Percentiles rank a stretch among this genome's conserved stretches.
Evolutionary conservation across 768 basidiomycete species (phyloP).

Genomic region (Suillus subaureus): DNA sequence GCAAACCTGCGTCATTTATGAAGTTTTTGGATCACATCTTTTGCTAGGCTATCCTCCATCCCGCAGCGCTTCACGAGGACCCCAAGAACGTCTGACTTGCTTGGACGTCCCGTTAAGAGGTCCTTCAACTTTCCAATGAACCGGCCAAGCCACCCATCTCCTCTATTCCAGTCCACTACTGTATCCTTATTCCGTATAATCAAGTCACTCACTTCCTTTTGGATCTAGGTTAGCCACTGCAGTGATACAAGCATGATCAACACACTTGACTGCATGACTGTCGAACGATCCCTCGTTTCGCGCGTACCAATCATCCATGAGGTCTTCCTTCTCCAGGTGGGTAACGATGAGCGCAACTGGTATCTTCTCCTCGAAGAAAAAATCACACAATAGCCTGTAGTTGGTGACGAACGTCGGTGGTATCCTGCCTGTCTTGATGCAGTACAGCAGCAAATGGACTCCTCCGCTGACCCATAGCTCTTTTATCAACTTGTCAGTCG

Average conservation of each 20-base stretch:
- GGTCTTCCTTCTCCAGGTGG: conserved; percentile 28
- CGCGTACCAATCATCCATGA: conserved; percentile 27
- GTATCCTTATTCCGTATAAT: background rate
- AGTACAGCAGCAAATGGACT: conserved; percentile 31
- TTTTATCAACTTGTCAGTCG: conserved; percentile 31
- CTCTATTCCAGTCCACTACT: conserved; percentile 2
- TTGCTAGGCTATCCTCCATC: too few species aligned
- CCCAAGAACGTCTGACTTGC: too few species aligned
- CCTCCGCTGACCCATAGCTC: conserved; percentile 28
- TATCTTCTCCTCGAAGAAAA: conserved; percentile 38
- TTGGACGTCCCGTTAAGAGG: background rate
- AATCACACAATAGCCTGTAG: conserved; percentile 38
- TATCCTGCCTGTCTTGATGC: conserved; percentile 31
- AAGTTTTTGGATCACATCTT: too few species aligned
- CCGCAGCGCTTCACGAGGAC: too few species aligned
- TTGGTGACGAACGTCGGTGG: conserved; percentile 29
- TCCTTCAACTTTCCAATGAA: conserved; percentile 4
- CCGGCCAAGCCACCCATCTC: background rate
- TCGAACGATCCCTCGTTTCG: conserved; percentile 12
- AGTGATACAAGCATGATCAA: conserved; percentile 10
- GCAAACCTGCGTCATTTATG: too few species aligned
- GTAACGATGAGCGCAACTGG: conserved; percentile 35
- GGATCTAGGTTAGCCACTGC: conserved; percentile 14
- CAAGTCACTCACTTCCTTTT: background rate
- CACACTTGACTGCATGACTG: conserved; percentile 4